Evolutionary conservation across 768 basidiomycete genomes (phyloP).

Genomic region (Macrolepiota fuliginosa): DNA sequence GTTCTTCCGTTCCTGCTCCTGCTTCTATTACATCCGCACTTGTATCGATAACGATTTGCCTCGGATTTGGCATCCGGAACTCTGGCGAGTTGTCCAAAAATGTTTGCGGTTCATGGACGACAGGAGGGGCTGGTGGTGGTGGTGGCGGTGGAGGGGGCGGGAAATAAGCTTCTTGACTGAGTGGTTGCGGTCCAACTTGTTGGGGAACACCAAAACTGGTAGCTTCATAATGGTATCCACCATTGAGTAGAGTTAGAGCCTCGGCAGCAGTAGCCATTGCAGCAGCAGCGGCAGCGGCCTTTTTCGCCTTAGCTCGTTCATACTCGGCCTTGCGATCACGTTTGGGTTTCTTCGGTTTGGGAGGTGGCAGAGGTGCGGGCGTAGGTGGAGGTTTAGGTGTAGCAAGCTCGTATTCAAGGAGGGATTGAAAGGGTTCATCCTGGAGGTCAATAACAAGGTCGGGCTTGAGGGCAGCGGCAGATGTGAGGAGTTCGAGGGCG

Average conservation of each 20-base stretch:
- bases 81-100: conserved; percentile 39
- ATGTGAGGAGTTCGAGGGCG: conserved; percentile 54
- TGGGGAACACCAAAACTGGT: background rate
- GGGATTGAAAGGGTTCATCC: conserved; percentile 56
- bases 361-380: conserved; percentile 41
- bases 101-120: conserved; percentile 11
- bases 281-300: conserved; percentile 22
- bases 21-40: conserved; percentile 38
- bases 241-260: conserved; percentile 11
- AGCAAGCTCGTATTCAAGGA: conserved; percentile 70
- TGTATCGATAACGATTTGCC: background rate
- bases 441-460: conserved; percentile 54
- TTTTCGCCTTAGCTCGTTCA: conserved; percentile 30
- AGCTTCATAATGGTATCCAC: conserved; percentile 12
- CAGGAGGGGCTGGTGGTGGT: background rate
- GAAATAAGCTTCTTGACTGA: background rate
- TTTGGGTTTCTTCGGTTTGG: conserved; percentile 36
- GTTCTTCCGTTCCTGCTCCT: background rate
- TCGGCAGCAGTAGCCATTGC: conserved; percentile 15
- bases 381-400: conserved; percentile 61
- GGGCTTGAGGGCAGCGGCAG: conserved; percentile 48
- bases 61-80: conserved; percentile 25
- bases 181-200: background rate
- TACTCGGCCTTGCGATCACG: conserved; percentile 39
- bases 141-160: background rate